These are phyloP conservation scores for Areca catechu DNA, from an alignment of 176 grass and related monocot genomes.

Conservation along the genomic window DNA sequence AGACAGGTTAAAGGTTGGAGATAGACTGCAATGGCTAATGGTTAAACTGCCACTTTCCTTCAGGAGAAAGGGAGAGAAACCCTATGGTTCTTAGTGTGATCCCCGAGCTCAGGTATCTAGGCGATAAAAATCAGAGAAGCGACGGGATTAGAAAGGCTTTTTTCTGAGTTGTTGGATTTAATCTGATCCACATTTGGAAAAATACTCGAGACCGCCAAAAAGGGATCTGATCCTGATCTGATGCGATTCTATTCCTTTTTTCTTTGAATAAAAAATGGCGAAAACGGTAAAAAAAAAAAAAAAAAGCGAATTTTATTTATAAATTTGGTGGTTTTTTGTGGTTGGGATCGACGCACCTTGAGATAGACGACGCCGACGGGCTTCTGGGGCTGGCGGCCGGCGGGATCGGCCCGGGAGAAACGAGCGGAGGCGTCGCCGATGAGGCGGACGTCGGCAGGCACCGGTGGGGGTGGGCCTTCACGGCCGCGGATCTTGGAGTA, in stretches of 20 bases:
- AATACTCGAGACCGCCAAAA: too few species aligned
- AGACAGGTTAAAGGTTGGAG: not conserved
- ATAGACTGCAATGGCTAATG: conserved; percentile 1
- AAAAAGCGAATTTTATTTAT: not conserved
- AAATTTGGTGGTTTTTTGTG: not conserved
- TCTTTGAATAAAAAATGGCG: not conserved
- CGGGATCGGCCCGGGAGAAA: conserved; percentile 6
- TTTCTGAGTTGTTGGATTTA: too few species aligned
- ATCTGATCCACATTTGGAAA: not conserved
- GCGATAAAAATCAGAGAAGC: conserved; percentile 1
- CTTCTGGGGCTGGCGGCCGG: not conserved
- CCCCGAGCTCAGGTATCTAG: conserved; percentile 1
- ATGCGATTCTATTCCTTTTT: not conserved
- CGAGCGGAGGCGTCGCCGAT: conserved; percentile 41
- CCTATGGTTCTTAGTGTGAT: not conserved
- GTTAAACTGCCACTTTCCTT: not conserved
- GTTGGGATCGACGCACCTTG: conserved; percentile 10
- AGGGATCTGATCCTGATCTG: conserved; percentile 1
- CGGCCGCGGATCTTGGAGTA: conserved; percentile 64
- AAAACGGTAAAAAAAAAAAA: conserved; percentile 1
- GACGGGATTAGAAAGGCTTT: conserved; percentile 9
- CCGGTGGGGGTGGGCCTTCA: not conserved
- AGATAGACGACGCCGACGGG: conserved; percentile 25
- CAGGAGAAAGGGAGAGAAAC: not conserved
- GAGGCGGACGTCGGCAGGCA: conserved; percentile 24